Conservation (phyloP, 2,329 filamentous ascomycete genomes). For the Aspergillus chevalieri region DNA sequence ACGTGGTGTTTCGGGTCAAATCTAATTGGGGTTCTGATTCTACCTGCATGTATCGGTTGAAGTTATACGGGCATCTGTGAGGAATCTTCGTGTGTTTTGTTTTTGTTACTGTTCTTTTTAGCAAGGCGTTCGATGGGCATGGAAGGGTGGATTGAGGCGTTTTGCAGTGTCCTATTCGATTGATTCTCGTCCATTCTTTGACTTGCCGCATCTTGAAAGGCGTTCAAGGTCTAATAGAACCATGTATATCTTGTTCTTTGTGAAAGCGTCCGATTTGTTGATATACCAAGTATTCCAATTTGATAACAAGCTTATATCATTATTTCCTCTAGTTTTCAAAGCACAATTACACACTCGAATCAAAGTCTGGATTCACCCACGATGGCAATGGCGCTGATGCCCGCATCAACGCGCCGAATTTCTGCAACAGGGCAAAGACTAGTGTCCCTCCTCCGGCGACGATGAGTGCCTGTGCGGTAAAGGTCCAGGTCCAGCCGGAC, state of each 20-base stretch:
- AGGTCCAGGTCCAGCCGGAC: slow-evolving; percentile 48
- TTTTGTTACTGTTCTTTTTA: not conserved
- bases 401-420: slow-evolving; percentile 36
- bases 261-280: too few species aligned
- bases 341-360: slow-evolving; percentile 8
- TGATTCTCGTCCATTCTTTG: too few species aligned
- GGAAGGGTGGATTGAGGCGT: too few species aligned
- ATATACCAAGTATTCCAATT: too few species aligned
- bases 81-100: slow-evolving; percentile 9
- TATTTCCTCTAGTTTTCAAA: not conserved
- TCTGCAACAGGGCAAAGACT: slow-evolving; percentile 35
- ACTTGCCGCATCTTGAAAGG: too few species aligned
- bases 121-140: not conserved
- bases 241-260: too few species aligned
- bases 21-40: slow-evolving; percentile 40
- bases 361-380: slow-evolving; percentile 45
- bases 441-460: slow-evolving; percentile 36
- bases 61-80: slow-evolving; percentile 32
- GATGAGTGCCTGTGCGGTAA: slow-evolving; percentile 45
- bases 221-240: too few species aligned
- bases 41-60: slow-evolving; percentile 44
- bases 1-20: slow-evolving; percentile 37
- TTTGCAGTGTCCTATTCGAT: too few species aligned
- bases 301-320: too few species aligned
- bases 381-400: slow-evolving; percentile 31